A percentile compares a stretch with the other conserved stretches of the same genome.
Evolutionary conservation across 2,329 filamentous ascomycete species (phyloP).

Genomic region (Lanzia echinophila): DNA sequence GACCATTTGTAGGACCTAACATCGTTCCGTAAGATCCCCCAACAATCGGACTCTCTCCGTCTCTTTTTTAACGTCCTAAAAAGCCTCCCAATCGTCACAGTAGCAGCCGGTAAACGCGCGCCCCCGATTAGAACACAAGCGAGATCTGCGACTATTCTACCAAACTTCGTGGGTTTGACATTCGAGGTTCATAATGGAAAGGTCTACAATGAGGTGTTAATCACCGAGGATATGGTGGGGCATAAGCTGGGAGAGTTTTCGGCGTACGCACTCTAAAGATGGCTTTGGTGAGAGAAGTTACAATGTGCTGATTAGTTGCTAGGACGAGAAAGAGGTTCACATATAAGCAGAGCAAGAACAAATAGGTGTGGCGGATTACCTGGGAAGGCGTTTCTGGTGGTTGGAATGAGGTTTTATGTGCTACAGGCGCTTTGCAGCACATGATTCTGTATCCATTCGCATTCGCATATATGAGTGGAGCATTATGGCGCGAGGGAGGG

Average conservation of each 20-base stretch:
- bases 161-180: constrained; percentile 63
- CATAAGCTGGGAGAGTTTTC: constrained; percentile 70
- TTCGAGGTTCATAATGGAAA: constrained; percentile 72
- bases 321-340: constrained; percentile 63
- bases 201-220: constrained; percentile 58
- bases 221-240: constrained; percentile 74
- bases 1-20: constrained; percentile 50
- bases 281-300: not conserved
- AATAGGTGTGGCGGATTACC: constrained; percentile 20
- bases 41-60: constrained; percentile 7
- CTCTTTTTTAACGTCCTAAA: constrained; percentile 31
- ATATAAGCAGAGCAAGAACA: constrained; percentile 68
- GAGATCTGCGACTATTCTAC: constrained; percentile 64
- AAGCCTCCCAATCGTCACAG: constrained; percentile 46
- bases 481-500: too few relatives aligned
- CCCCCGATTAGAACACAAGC: constrained; percentile 64
- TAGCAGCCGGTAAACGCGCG: constrained; percentile 44
- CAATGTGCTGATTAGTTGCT: constrained; percentile 10
- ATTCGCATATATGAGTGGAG: too few relatives aligned
- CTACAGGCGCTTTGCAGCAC: not conserved
- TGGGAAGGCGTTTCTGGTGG: constrained; percentile 12
- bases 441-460: too few relatives aligned
- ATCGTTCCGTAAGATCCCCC: constrained; percentile 56
- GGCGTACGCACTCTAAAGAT: constrained; percentile 41
- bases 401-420: not conserved